phyloP scores from a whole-genome alignment of 2,329 filamentous ascomycete genomes.

The Colletotrichum higginsianum region DNA sequence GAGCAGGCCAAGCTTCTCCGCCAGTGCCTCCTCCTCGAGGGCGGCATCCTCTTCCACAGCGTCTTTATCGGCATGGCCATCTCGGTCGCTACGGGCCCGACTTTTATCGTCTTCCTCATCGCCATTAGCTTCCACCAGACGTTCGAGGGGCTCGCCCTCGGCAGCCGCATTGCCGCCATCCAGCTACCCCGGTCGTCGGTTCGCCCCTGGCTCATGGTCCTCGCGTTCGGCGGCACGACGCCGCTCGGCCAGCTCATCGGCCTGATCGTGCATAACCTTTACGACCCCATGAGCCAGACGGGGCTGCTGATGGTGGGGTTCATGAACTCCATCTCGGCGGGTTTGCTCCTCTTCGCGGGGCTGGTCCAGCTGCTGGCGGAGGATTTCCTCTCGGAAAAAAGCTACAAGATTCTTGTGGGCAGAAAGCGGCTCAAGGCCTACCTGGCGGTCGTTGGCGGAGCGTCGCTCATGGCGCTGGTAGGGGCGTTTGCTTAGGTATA shows the following conservation, averaged over 20 bases:
- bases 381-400: conserved; percentile 85
- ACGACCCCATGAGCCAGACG: conserved; percentile 82
- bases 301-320: conserved; percentile 87
- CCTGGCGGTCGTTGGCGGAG: conserved; percentile 73
- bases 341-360: conserved; percentile 85
- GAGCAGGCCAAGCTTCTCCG: conserved; percentile 78
- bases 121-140: conserved; percentile 90
- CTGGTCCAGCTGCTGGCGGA: conserved; percentile 88
- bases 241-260: conserved; percentile 80
- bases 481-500: conserved; percentile 77
- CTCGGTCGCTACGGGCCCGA: conserved; percentile 83
- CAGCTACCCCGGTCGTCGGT: conserved; percentile 81
- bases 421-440: conserved; percentile 74
- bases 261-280: conserved; percentile 81
- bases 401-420: conserved; percentile 77
- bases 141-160: conserved; percentile 89
- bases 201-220: conserved; percentile 87
- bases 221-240: conserved; percentile 78
- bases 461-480: conserved; percentile 78
- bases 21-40: conserved; percentile 85
- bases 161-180: conserved; percentile 86
- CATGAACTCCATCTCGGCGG: conserved; percentile 89
- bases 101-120: conserved; percentile 84
- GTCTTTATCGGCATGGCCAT: conserved; percentile 91
- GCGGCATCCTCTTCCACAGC: conserved; percentile 87